These are phyloP conservation scores for Eucalyptus albens DNA, from an alignment of 345 rosid species.

Conservation along the genomic window DNA sequence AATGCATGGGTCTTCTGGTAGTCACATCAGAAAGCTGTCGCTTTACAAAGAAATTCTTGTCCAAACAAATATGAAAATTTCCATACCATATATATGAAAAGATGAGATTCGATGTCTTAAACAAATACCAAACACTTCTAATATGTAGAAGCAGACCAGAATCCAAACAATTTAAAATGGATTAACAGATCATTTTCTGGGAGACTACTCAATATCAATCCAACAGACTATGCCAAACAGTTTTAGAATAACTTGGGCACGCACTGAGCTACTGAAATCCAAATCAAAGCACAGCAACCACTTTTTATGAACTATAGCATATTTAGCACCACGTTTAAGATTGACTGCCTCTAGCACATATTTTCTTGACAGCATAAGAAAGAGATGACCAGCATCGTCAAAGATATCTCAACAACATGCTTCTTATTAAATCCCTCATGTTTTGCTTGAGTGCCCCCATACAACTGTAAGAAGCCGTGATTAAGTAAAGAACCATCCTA, in stretches of 20 bases:
- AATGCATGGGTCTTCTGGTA: neutral
- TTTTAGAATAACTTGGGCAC: neutral
- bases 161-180: neutral
- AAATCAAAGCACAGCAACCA: neutral
- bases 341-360: neutral
- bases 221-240: neutral
- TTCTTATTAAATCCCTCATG: neutral
- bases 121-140: neutral
- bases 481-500: neutral
- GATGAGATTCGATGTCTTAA: neutral
- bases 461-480: neutral
- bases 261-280: neutral
- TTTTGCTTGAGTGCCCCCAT: neutral
- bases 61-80: neutral
- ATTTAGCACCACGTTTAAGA: neutral
- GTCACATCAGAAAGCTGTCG: neutral
- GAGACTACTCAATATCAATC: neutral
- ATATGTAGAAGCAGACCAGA: neutral
- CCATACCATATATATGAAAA: neutral
- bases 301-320: neutral
- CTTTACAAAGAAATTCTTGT: neutral
- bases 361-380: neutral
- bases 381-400: neutral
- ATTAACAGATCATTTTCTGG: neutral
- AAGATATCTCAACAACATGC: neutral